Evolutionary conservation across 257 asterid species (phyloP).

Genomic region (Solanum medicagineum): DNA sequence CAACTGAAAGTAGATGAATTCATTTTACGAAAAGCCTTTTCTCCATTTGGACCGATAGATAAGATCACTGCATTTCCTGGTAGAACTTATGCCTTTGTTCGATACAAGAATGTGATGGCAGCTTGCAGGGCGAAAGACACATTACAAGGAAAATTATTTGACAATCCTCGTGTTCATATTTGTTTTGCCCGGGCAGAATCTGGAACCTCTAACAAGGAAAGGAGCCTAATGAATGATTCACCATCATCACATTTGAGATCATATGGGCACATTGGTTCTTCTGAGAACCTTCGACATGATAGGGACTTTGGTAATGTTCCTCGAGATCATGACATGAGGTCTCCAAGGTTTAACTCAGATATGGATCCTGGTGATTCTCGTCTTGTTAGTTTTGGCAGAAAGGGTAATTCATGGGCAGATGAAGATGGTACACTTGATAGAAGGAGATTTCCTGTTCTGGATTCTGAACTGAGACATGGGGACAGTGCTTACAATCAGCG

Average conservation of each 20-base stretch:
- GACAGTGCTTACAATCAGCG: constrained; percentile 31
- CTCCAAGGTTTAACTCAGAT: constrained; percentile 41
- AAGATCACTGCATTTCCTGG: constrained; percentile 89
- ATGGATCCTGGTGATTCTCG: constrained; percentile 33
- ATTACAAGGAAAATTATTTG: constrained; percentile 83
- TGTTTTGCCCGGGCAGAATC: constrained; percentile 70
- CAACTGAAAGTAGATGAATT: constrained; percentile 77
- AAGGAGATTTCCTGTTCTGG: constrained; percentile 33
- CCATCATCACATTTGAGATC: constrained; percentile 41
- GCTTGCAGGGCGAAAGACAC: constrained; percentile 78
- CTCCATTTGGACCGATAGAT: constrained; percentile 83
- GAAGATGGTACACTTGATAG: constrained; percentile 30
- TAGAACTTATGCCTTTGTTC: constrained; percentile 88
- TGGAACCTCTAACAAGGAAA: constrained; percentile 54
- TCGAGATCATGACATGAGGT: constrained; percentile 34
- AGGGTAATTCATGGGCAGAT: constrained; percentile 30
- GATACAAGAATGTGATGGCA: constrained; percentile 51
- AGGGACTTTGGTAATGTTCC: constrained; percentile 30
- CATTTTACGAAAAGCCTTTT: constrained; percentile 64
- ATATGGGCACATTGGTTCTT: constrained; percentile 30
- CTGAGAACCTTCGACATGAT: constrained; percentile 34
- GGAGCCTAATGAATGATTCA: constrained; percentile 34
- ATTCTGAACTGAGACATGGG: constrained; percentile 26
- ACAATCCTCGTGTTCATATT: constrained; percentile 80
- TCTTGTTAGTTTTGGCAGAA: constrained; percentile 23